Conservation (phyloP, 2,329 filamentous ascomycete genomes). For the Septoria linicola region DNA sequence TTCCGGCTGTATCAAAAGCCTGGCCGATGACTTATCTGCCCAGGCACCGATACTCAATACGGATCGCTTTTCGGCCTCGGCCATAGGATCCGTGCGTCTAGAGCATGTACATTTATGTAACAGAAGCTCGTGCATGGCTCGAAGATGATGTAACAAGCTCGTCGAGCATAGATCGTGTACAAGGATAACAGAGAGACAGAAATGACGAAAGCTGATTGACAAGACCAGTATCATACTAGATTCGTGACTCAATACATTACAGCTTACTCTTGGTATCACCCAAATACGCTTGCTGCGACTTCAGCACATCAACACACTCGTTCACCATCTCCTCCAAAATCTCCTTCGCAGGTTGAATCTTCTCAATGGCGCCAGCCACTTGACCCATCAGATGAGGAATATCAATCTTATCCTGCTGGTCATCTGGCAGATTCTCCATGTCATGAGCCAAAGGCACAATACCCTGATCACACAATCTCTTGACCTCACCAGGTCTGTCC, state of each 20-base stretch:
- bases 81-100: too few relatives aligned
- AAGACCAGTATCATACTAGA: too few relatives aligned
- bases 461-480: conserved; percentile 70
- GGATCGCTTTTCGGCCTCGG: too few relatives aligned
- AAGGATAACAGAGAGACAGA: too few relatives aligned
- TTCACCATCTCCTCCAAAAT: conserved; percentile 91
- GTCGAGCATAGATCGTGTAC: too few relatives aligned
- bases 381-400: conserved; percentile 91
- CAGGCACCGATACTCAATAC: too few relatives aligned
- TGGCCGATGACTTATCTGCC: too few relatives aligned
- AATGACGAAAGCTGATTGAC: too few relatives aligned
- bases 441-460: conserved; percentile 81
- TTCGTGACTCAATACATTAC: conserved; percentile 29
- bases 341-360: conserved; percentile 74
- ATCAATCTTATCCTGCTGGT: conserved; percentile 78
- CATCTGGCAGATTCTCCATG: conserved; percentile 48
- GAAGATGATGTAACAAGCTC: too few relatives aligned
- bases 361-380: conserved; percentile 74
- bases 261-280: conserved; percentile 45
- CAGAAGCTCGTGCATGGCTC: too few relatives aligned
- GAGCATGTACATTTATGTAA: too few relatives aligned
- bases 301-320: conserved; percentile 69
- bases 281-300: conserved; percentile 62
- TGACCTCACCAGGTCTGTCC: conserved; percentile 68
- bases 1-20: too few relatives aligned